These are phyloP conservation scores for Chlamydomonas sp. DNA, from an alignment of 139 green algal species.

Conservation along the genomic window DNA sequence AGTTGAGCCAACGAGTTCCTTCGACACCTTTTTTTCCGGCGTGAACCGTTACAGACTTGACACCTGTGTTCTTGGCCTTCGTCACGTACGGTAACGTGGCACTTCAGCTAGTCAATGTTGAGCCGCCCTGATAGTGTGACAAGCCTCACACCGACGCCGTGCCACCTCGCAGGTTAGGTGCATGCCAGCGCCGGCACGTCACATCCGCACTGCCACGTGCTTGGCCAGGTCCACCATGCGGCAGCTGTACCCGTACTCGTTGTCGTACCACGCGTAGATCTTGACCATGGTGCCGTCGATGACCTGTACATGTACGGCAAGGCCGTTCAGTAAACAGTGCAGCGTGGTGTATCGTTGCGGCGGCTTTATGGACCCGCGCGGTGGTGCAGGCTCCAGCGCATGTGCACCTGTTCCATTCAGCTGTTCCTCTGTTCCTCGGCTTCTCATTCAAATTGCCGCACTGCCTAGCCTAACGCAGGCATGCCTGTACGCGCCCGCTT, in stretches of 20 bases:
- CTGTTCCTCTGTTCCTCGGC: too few relatives aligned
- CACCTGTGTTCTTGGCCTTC: too few relatives aligned
- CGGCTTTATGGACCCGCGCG: background rate
- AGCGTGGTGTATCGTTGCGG: background rate
- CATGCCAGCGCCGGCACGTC: too few relatives aligned
- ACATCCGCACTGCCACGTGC: constrained; percentile 59
- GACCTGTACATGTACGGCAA: constrained; percentile 54
- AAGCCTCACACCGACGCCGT: too few relatives aligned
- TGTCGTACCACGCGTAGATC: constrained; percentile 93
- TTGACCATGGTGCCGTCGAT: constrained; percentile 85
- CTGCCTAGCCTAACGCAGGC: constrained; percentile 30
- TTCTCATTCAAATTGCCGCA: too few relatives aligned
- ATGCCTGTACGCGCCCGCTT: constrained; percentile 54
- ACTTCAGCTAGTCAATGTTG: too few relatives aligned
- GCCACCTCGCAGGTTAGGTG: too few relatives aligned
- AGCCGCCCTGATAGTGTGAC: too few relatives aligned
- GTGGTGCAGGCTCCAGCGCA: background rate
- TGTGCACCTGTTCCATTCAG: background rate
- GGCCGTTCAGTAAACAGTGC: background rate
- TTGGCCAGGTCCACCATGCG: constrained; percentile 71
- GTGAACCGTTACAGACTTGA: too few relatives aligned
- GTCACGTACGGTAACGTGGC: too few relatives aligned
- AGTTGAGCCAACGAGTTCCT: too few relatives aligned
- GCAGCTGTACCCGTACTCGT: constrained; percentile 85
- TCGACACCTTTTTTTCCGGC: too few relatives aligned